Base-by-base conservation (phyloP, 2,329 filamentous ascomycete species). In the Chrysosporium queenslandicum region DNA sequence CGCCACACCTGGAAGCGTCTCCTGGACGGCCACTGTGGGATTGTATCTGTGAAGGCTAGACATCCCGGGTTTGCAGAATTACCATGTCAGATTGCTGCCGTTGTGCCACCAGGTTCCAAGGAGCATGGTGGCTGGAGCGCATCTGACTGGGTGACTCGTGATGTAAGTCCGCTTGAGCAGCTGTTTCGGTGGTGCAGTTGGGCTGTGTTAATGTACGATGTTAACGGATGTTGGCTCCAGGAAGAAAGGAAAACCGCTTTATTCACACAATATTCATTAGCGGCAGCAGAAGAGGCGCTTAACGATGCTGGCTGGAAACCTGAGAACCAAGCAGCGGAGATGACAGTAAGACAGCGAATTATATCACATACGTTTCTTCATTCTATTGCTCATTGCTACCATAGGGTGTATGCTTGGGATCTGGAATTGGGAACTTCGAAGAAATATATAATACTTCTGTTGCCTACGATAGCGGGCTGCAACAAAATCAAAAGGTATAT, bases 381-480 rank as follows among this genome's bases (percentile, higher is more conserved):
- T n/a, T n/a, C n/a, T n/a, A n/a, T n/a, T n/a, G n/a, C n/a, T 46
- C 11, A 21, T 25, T 51, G 20, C 32, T 50, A 21, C 20, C 11
- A 40, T 54, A 80, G 78, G 92, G 92, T 0, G 86, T 98, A 1
- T 95, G 91, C 63, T 76, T 98, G 37, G 92, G 92, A 1, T 97
- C 91, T 58, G 92, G 92, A 1, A 96, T 98, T 61, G 92, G 92
- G 14, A 96, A 92, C 62, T 77, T 98, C 36, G 86, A 95, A 37
- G 89, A 95, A 61, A 82, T 94, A 7, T 96, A 94, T 68, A 77
- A 84, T 56, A 94, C 89, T 1, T 87, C 86, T 53, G 63, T 95
- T 46, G 81, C 80, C 1, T 94, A 86, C 64, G 77, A 86, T 29
- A 76, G 80, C 68, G 81, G 81, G 53, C 87, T 91, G 70, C 70